Percentiles rank a stretch among this genome's conserved stretches.
These are phyloP conservation scores for Combretum micranthum DNA, from an alignment of 345 rosid genomes.

Conservation along the genomic window DNA sequence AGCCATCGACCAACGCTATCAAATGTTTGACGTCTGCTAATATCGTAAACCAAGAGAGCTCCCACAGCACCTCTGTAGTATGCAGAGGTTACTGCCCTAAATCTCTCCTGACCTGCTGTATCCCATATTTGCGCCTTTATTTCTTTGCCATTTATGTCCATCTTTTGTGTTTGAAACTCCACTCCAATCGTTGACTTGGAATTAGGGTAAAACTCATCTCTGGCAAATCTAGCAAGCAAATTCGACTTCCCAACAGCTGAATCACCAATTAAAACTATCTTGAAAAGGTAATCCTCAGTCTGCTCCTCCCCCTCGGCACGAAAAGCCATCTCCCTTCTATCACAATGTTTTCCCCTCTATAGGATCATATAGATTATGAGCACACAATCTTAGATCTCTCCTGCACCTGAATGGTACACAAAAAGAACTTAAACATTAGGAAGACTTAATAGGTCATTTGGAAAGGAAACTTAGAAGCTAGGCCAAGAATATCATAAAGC, in stretches of 20 bases:
- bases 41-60: conserved; percentile 91
- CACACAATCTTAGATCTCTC: neutral
- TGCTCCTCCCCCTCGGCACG: conserved; percentile 68
- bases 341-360: conserved; percentile 28
- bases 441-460: neutral
- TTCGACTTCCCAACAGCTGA: conserved; percentile 98
- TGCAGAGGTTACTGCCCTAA: conserved; percentile 95
- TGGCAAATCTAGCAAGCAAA: conserved; percentile 94
- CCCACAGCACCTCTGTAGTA: conserved; percentile 98
- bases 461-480: conserved; percentile 5
- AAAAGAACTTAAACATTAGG: neutral
- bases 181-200: conserved; percentile 98
- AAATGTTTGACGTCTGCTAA: conserved; percentile 86
- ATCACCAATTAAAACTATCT: conserved; percentile 86
- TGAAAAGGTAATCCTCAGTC: conserved; percentile 91
- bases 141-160: conserved; percentile 85
- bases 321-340: conserved; percentile 56
- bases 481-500: neutral
- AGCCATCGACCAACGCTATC: conserved; percentile 94
- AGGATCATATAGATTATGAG: neutral
- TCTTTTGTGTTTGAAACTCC: conserved; percentile 95
- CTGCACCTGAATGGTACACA: neutral
- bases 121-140: conserved; percentile 98
- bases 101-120: conserved; percentile 98
- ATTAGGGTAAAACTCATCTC: conserved; percentile 87